These are phyloP conservation scores for Vicia villosa DNA, from an alignment of 306 rosid genomes.

Conservation along the genomic window DNA sequence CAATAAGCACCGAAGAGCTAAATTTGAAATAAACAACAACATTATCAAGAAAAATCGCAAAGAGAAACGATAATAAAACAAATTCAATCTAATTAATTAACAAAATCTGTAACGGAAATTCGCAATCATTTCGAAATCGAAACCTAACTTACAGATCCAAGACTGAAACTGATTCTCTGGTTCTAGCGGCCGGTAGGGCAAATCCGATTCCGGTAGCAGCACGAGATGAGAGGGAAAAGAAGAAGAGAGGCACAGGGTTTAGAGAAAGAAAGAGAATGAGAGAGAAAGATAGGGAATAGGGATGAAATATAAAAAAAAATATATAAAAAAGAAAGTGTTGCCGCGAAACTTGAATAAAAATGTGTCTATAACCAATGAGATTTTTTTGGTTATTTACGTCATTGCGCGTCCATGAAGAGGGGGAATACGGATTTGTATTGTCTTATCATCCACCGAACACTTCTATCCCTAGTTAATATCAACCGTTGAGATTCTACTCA, in stretches of 20 bases:
- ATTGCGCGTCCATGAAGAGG: slow-evolving; percentile 34
- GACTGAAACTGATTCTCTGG: slow-evolving; percentile 3
- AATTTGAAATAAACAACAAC: not conserved
- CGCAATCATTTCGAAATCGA: slow-evolving; percentile 4
- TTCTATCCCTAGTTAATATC: not conserved
- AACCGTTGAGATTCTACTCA: not conserved
- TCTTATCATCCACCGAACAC: slow-evolving; percentile 32
- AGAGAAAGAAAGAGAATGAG: slow-evolving; percentile 28
- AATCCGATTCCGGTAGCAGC: slow-evolving; percentile 31
- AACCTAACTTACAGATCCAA: slow-evolving; percentile 67
- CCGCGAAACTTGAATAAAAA: slow-evolving; percentile 88
- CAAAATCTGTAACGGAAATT: slow-evolving; percentile 14
- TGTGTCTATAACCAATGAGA: slow-evolving; percentile 36
- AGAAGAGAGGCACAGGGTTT: slow-evolving; percentile 37
- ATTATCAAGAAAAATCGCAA: not conserved
- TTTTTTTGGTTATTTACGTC: slow-evolving; percentile 10
- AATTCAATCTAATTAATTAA: slow-evolving; percentile 2
- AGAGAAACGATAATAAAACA: not conserved
- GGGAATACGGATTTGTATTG: slow-evolving; percentile 41
- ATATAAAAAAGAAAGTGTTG: slow-evolving; percentile 40
- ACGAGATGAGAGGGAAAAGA: slow-evolving; percentile 28
- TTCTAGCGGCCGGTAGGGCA: slow-evolving; percentile 50
- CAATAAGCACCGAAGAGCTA: slow-evolving; percentile 13
- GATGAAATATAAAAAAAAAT: no score
- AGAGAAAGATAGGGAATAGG: not conserved